Evolutionary conservation across 2,329 filamentous ascomycete species (phyloP).

Genomic region (Helminthosporium solani): DNA sequence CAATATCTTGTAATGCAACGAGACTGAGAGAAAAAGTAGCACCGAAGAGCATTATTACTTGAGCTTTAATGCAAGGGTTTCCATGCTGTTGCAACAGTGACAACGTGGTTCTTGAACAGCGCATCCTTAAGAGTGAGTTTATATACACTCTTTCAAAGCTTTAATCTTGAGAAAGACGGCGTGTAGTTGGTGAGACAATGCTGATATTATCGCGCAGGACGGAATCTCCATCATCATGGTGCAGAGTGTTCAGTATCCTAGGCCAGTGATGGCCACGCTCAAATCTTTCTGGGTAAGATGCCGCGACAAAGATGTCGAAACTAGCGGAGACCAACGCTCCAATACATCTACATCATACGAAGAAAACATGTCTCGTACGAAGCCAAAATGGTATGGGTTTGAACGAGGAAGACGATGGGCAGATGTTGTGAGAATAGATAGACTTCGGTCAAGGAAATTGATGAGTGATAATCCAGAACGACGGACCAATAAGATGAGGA

Average conservation of each 20-base stretch:
- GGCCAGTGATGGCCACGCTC: background rate
- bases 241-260: too few species aligned
- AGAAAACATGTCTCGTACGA: conserved; percentile 1
- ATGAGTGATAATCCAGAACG: conserved; percentile 8
- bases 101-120: background rate
- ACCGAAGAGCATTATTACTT: too few species aligned
- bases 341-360: conserved; percentile 8
- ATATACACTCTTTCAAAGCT: too few species aligned
- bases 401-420: conserved; percentile 7
- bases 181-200: too few species aligned
- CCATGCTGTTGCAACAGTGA: too few species aligned
- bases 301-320: conserved; percentile 6
- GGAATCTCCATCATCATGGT: too few species aligned
- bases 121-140: background rate
- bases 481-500: conserved; percentile 9
- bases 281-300: conserved; percentile 3
- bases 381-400: conserved; percentile 9
- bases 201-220: too few species aligned
- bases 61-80: too few species aligned
- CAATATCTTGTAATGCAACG: too few species aligned
- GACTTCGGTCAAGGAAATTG: conserved; percentile 2
- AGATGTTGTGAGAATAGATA: conserved; percentile 2
- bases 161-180: too few species aligned
- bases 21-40: too few species aligned
- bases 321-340: conserved; percentile 11